These are phyloP conservation scores for Dinochytrium kinnereticum DNA, from an alignment of 371 early-diverging fungal genomes.

Conservation along the genomic window DNA sequence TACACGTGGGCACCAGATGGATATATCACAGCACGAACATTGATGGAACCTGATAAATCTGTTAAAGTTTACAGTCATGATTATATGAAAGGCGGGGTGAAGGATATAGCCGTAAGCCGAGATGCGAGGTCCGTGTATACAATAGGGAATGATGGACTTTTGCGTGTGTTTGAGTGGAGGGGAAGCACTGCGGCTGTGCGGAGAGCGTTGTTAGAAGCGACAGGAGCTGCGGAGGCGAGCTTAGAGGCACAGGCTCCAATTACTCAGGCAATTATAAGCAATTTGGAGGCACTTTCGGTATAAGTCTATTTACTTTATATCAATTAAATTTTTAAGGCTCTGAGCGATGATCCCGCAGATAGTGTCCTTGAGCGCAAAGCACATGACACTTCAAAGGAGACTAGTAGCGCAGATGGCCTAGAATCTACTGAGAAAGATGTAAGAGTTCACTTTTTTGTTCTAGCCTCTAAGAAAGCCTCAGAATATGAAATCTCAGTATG, in stretches of 20 bases:
- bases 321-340: not conserved
- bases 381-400: not conserved
- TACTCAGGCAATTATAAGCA: not conserved
- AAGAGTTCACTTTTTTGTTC: not conserved
- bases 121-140: slow-evolving; percentile 44
- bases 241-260: slow-evolving; percentile 34
- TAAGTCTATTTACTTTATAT: not conserved
- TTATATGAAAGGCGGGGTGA: slow-evolving; percentile 44
- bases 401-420: not conserved
- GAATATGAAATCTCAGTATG: slow-evolving; percentile 14
- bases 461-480: not conserved
- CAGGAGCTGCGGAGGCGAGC: slow-evolving; percentile 36
- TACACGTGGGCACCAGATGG: slow-evolving; percentile 51
- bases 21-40: slow-evolving; percentile 43
- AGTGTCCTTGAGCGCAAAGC: not conserved
- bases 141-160: slow-evolving; percentile 40
- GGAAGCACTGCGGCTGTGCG: slow-evolving; percentile 36
- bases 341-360: not conserved
- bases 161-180: slow-evolving; percentile 53
- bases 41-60: slow-evolving; percentile 51
- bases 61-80: slow-evolving; percentile 50
- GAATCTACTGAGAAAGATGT: slow-evolving; percentile 8
- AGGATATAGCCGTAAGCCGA: slow-evolving; percentile 33
- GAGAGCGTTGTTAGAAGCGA: slow-evolving; percentile 47
- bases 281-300: slow-evolving; percentile 14